These are phyloP conservation scores for Vaccinium macrocarpon DNA, from an alignment of 148 eudicot species.

Conservation along the genomic window DNA sequence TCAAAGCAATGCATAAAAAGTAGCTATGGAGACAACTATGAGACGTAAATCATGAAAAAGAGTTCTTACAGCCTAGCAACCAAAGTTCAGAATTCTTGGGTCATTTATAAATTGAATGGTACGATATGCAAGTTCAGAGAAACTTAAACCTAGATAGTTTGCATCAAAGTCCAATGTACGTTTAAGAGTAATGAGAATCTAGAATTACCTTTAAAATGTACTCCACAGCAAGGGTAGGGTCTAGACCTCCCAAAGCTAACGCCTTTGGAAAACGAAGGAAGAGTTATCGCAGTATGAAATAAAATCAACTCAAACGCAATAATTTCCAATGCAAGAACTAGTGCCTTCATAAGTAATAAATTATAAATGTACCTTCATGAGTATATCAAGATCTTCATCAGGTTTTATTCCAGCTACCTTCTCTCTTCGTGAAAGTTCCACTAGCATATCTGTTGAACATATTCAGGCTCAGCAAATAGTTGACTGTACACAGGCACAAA, in stretches of 20 bases:
- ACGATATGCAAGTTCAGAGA: neutral
- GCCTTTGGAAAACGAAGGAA: constrained; percentile 48
- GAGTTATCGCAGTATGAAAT: neutral
- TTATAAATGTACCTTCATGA: constrained; percentile 64
- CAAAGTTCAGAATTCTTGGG: neutral
- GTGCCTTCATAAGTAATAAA: neutral
- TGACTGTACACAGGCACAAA: neutral
- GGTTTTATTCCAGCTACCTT: constrained; percentile 71
- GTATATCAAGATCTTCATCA: constrained; percentile 94
- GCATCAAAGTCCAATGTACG: neutral
- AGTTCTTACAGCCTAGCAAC: neutral
- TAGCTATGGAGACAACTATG: neutral
- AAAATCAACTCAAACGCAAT: constrained; percentile 4
- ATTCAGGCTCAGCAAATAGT: constrained; percentile 25
- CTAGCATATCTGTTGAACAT: constrained; percentile 73
- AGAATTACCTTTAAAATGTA: constrained; percentile 84
- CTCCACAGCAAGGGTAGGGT: constrained; percentile 73
- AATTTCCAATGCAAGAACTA: neutral
- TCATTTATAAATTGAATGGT: neutral
- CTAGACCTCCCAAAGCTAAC: constrained; percentile 75
- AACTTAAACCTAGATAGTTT: neutral
- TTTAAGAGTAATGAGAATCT: neutral
- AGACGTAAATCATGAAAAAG: neutral
- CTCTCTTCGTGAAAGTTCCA: constrained; percentile 95
- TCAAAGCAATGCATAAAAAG: neutral